These are phyloP conservation scores for Calocera viscosa DNA, from an alignment of 768 basidiomycete genomes.

Conservation along the genomic window DNA sequence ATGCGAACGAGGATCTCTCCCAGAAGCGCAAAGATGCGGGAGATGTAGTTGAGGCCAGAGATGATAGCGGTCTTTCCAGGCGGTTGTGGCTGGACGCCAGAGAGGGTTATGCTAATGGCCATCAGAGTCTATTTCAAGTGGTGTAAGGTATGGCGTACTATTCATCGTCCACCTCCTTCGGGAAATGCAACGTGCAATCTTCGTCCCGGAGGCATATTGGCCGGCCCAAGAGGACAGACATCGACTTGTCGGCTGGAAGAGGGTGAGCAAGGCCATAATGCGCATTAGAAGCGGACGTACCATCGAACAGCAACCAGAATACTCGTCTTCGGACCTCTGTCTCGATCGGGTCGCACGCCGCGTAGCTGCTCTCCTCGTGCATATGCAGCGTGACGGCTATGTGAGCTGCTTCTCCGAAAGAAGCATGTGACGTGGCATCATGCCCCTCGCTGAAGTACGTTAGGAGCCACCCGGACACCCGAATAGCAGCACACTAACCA, in stretches of 20 bases:
- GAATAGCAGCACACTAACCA: conserved; percentile 27
- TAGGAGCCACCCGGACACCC: not conserved
- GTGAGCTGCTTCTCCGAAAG: conserved; percentile 76
- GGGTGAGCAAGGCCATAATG: conserved; percentile 4
- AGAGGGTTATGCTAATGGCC: conserved; percentile 57
- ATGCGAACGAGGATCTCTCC: conserved; percentile 81
- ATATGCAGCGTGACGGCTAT: conserved; percentile 70
- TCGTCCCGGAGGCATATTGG: conserved; percentile 81
- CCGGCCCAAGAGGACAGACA: conserved; percentile 71
- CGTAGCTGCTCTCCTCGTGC: conserved; percentile 77
- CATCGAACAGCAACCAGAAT: conserved; percentile 85
- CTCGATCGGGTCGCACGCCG: conserved; percentile 73
- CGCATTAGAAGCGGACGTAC: conserved; percentile 32
- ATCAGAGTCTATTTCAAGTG: not conserved
- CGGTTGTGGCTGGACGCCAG: conserved; percentile 75
- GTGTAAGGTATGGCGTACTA: conserved; percentile 43
- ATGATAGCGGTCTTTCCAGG: conserved; percentile 73
- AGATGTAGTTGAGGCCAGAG: conserved; percentile 76
- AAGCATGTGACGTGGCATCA: conserved; percentile 75
- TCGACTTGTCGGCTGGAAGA: conserved; percentile 68
- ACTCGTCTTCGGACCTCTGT: conserved; percentile 72
- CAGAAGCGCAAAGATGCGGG: conserved; percentile 71
- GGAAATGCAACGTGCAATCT: conserved; percentile 81
- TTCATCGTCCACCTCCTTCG: conserved; percentile 78
- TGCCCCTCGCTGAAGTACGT: conserved; percentile 43